Evolutionary conservation across 129 eudicot species (phyloP).

Genomic region (Saposhnikovia divaricata): DNA sequence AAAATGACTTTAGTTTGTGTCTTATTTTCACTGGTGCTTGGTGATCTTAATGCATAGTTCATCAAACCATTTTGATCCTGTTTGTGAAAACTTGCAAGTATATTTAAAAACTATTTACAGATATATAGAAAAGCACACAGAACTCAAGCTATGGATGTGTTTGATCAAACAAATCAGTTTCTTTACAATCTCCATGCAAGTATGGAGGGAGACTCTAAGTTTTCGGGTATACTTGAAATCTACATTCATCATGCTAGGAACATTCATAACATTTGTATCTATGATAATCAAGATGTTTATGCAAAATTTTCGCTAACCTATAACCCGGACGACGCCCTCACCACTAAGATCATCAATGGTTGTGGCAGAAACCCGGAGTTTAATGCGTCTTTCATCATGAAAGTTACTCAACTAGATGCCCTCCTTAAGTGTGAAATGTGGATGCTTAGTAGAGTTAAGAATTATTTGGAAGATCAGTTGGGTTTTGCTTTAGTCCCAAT

Average conservation of each 20-base stretch:
- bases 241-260: conserved; percentile 77
- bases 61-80: not conserved
- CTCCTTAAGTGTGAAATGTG: conserved; percentile 81
- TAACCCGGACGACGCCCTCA: conserved; percentile 60
- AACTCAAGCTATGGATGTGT: conserved; percentile 36
- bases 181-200: conserved; percentile 28
- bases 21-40: not conserved
- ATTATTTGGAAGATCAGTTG: conserved; percentile 71
- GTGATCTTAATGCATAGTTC: not conserved
- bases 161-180: conserved; percentile 34
- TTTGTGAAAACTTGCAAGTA: not conserved
- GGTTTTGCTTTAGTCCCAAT: conserved; percentile 77
- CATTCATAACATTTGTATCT: conserved; percentile 85
- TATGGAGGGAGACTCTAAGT: conserved; percentile 24
- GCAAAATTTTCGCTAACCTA: conserved; percentile 81
- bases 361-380: conserved; percentile 89
- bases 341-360: conserved; percentile 53
- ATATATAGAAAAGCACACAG: too few species aligned
- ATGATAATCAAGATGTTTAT: conserved; percentile 84
- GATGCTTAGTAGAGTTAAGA: conserved; percentile 75
- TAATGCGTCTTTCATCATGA: conserved; percentile 45
- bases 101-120: not conserved
- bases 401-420: conserved; percentile 49
- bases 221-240: conserved; percentile 64
- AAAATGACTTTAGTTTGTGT: not conserved